Conservation (phyloP, 345 rosid species). For the Populus tremula region DNA sequence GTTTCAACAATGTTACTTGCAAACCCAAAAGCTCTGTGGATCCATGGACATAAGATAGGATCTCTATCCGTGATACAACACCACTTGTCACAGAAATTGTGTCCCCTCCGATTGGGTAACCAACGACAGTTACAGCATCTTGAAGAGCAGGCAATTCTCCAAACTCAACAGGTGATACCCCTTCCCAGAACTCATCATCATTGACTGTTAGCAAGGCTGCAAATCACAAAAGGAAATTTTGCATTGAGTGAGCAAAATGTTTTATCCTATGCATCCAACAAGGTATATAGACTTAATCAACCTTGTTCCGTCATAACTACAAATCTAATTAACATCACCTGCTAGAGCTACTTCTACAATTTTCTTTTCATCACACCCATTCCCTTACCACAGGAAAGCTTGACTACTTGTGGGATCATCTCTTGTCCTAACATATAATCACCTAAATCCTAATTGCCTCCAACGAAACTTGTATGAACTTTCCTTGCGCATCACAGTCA, state of each 20-base stretch:
- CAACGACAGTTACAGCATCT: slow-evolving; percentile 96
- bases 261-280: background rate
- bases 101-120: slow-evolving; percentile 96
- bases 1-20: slow-evolving; percentile 47
- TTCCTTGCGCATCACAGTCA: background rate
- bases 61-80: slow-evolving; percentile 91
- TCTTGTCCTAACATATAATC: background rate
- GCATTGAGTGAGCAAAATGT: background rate
- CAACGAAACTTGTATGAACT: background rate
- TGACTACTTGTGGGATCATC: background rate
- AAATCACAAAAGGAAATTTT: slow-evolving; percentile 8
- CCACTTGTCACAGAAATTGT: slow-evolving; percentile 97
- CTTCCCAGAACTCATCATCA: slow-evolving; percentile 96
- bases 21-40: slow-evolving; percentile 91
- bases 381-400: background rate
- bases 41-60: slow-evolving; percentile 86
- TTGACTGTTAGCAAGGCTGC: slow-evolving; percentile 73
- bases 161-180: slow-evolving; percentile 76
- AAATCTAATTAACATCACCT: background rate
- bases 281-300: background rate
- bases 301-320: background rate
- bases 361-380: background rate
- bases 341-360: background rate
- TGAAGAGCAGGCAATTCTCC: slow-evolving; percentile 93
- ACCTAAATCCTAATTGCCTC: background rate